Evolutionary conservation across 2,329 filamentous ascomycete genomes (phyloP), one percentile per base, ranked within the genome.

Genomic region (Paecilomyces fulvus): DNA sequence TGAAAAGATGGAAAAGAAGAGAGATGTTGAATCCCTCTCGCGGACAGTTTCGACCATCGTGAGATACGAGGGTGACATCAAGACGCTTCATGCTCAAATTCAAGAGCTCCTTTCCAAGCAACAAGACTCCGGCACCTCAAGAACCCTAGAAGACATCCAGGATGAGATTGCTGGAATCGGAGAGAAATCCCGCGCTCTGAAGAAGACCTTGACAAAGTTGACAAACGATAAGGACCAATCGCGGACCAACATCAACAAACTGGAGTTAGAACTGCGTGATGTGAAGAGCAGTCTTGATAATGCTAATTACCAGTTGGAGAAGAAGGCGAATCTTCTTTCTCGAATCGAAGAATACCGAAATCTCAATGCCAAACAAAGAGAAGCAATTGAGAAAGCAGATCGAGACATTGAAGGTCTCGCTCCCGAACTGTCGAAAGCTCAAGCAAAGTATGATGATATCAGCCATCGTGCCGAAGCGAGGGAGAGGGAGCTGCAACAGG

Each of bases 61-160:
- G 8, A 87, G 89, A 69, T 87, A 87, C 49, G 77, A 84, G 60
- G 81, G 79, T 58, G 90, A 96, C 49, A 88, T 92, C 58, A 78
- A 79, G 51, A 85, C 86, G 37, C 84, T 89, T 4, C 83, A 89
- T 64, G 75, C 75, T 43, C 88, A 96, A 69, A 87, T 96, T 52
- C 79, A 87, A 56, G 84, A 88, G 55, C 82, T 96, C 52, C 79
- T 83, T 57, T 84, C 85, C 8, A 90, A 91, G 63, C 88, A 96
- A 67, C 84, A 87, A 65, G 83, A 86, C 12, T 79, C 80, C 25
- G 82, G 83, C 11, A 71, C 80, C 9, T 81, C 83, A 12, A 84
- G 89, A 59, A 89, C 88, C 30, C 81, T 90, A 6, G 89, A 95
- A 55, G 89, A 94, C 62, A 91, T 97, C 54, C 88, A 94, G 64